phyloP scores from a whole-genome alignment of 2,329 filamentous ascomycete genomes.

The Botrytis pseudocinerea region DNA sequence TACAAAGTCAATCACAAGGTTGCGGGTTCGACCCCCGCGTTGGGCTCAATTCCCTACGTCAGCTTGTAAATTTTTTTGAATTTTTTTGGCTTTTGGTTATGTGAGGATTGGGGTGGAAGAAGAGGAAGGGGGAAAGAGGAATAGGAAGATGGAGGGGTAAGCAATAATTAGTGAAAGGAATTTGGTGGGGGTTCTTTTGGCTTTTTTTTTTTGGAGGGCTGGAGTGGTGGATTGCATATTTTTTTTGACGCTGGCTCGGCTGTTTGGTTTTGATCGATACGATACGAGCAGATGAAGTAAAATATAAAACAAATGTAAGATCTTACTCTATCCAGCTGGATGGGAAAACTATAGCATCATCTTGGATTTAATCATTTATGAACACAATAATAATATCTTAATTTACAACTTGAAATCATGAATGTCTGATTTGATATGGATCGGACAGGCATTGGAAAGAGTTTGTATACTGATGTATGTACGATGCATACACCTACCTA shows the following conservation, averaged over 20 bases:
- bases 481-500: too few relatives aligned
- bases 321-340: too few relatives aligned
- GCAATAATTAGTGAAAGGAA: not conserved
- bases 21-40: constrained; percentile 48
- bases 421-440: not conserved
- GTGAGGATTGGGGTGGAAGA: too few relatives aligned
- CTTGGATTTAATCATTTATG: not conserved
- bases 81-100: not conserved
- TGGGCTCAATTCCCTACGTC: constrained; percentile 33
- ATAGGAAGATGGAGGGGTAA: not conserved
- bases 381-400: not conserved
- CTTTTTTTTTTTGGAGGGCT: not conserved
- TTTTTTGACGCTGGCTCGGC: too few relatives aligned
- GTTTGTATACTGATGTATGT: too few relatives aligned
- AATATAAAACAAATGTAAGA: too few relatives aligned
- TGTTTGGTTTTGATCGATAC: too few relatives aligned
- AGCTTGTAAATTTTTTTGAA: not conserved
- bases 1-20: constrained; percentile 43
- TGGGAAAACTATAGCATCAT: not conserved
- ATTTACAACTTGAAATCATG: not conserved
- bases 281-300: too few relatives aligned
- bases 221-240: too few relatives aligned
- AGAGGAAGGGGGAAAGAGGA: not conserved
- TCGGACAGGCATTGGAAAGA: not conserved
- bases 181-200: not conserved